Base-by-base conservation (phyloP, 2,329 filamentous ascomycete species). In the Fusarium sp. region DNA sequence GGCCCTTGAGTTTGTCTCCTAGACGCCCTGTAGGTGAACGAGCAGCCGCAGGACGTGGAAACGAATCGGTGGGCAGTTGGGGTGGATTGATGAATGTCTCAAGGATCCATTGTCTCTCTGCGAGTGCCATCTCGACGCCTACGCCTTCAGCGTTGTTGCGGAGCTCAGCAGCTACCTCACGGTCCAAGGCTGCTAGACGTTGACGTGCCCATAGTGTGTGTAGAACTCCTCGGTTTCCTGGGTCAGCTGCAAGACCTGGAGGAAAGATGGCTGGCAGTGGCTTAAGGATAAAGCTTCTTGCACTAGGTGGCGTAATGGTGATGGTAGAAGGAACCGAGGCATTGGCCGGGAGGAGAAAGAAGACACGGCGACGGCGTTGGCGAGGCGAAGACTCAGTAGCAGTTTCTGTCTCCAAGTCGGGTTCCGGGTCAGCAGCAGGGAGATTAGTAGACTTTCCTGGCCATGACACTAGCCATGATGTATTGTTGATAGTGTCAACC, bases 131-230 rank as follows among this genome's bases (percentile, higher is more conserved):
- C 75, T 93, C 88, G 56, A 96, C 80, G 3, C 91, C 94, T 19
- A 97, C 87, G 20, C 94, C 91, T 79, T 97, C 94, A 14, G 86
- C 85, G 74, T 96, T 97, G 65, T 84, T 82, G 70, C 85, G 85
- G 74, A 90, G 86, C 80, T 97, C 94, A 9, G 82, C 81, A 11
- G 86, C 87, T 70, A 97, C 95, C 81, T 97, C 94, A 58, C 84
- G 84, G 50, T 93, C 88, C 46, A 97, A 81, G 65, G 91, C 89
- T 30, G 88, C 87, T 21, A 97, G 81, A 40, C 94, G 85, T 77
- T 92, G 90, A 82, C 94, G 94, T 19, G 92, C 94, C 93, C 94
- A 97, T 58, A 95, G 88, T 3, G 93, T 97, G 75, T 97, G 94
- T 61, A 97, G 79, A 3, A 97, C 92, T 3, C 94, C 94, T 65